phyloP scores from a whole-genome alignment of 495 filamentous ascomycete species.

The Neurospora hispaniola region DNA sequence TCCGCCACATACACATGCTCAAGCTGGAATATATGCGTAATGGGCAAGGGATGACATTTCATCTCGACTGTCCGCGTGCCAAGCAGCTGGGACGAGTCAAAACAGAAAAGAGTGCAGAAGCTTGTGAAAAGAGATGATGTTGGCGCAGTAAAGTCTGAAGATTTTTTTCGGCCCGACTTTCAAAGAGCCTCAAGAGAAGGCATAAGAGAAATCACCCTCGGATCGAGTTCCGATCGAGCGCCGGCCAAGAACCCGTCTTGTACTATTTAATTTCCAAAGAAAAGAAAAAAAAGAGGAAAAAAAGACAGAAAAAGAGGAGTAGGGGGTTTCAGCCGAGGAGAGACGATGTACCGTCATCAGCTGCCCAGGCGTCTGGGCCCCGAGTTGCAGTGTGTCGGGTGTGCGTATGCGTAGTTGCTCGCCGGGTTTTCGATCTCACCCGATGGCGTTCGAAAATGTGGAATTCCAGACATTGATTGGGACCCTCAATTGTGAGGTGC shows the following conservation, averaged over 20 bases:
- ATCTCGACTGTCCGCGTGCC: not conserved
- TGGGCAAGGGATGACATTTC: not conserved
- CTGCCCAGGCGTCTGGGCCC: not conserved
- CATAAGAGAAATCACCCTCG: not conserved
- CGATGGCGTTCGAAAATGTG: not conserved
- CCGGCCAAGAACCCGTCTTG: not conserved
- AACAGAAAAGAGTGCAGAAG: not conserved
- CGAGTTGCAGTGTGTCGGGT: not conserved
- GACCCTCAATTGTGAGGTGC: not conserved
- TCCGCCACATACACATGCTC: not conserved
- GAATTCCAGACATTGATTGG: not conserved
- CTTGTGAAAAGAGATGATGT: not conserved
- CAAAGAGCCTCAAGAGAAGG: not conserved
- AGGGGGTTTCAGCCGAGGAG: not conserved
- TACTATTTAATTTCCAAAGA: not conserved
- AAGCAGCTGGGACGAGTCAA: not conserved
- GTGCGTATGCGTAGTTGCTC: too few species aligned
- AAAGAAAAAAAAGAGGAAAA: too few species aligned
- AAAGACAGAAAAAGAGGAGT: not conserved
- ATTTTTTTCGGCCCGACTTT: not conserved
- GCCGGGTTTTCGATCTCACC: too few species aligned
- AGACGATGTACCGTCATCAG: not conserved
- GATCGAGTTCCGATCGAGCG: not conserved
- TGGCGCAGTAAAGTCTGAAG: not conserved
- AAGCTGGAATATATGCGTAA: not conserved